Evolutionary conservation across 2,329 filamentous ascomycete species (phyloP), one percentile per base, ranked within the genome.

Genomic region (Didymella lethalis): DNA sequence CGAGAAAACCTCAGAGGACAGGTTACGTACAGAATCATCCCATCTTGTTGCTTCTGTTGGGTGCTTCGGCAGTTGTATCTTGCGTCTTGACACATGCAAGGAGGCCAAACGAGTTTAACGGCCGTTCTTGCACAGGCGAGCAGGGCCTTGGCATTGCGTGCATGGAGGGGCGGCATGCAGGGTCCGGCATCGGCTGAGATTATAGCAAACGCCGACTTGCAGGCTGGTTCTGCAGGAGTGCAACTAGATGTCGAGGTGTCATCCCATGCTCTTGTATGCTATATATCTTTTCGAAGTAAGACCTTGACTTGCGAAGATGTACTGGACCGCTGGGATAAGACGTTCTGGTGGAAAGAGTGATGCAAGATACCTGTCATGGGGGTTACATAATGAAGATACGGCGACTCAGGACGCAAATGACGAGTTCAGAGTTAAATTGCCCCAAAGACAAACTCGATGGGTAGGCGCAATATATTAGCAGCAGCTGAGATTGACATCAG

Each of bases 161-260:
- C 45, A 48, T 54, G 53, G 49, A 55, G 54, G 60, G 63, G 44
- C 51, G 58, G 63, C 36, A 51, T 25, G 38, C 45, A 59, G 64
- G 66, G 65, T 65, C 60, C 41, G 43, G 40, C 43, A 53, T 59
- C 41, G 44, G 48, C 44, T 26, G 16, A 40, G 18, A 40, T 11
- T 18, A 8, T 40, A 1, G 36, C 36, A 40, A n/a, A 38, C 7
- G 18, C 40, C 31, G 28, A 36, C 20, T 20, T n/a, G 20, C 32
- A 48, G 25, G 25, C 32, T 16, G 5, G 6, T 41, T n/a, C n/a
- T 25, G 14, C 41, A 5, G 16, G 31, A n/a, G 5, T 43, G n/a
- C 10, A 25, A 4, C 23, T 6, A 20, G 5, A 25, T 18, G 38
- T 41, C 8, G 38, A 41, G 2, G 20, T 41, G 18, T 3, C 11